Evolutionary conservation across 148 eudicot species (phyloP).

Genomic region (Heliosperma pusillum): DNA sequence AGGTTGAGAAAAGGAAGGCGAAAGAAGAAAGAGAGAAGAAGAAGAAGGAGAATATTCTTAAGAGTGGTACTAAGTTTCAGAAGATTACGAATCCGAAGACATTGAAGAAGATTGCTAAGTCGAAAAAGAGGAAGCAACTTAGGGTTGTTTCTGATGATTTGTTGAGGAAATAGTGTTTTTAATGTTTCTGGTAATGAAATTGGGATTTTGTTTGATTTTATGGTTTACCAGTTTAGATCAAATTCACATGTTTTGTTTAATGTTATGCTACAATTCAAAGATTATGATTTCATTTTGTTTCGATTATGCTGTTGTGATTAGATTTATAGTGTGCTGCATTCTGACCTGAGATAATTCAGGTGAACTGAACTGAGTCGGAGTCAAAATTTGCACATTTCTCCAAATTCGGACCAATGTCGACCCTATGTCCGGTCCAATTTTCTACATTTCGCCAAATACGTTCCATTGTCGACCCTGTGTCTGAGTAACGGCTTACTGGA

Average conservation of each 20-base stretch:
- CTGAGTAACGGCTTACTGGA: background rate
- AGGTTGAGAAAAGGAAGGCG: constrained; percentile 28
- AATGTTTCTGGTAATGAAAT: too few relatives aligned
- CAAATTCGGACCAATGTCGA: too few relatives aligned
- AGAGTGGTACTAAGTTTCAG: constrained; percentile 80
- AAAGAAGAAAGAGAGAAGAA: constrained; percentile 39
- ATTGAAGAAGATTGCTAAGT: constrained; percentile 73
- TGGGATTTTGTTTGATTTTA: background rate
- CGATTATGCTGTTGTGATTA: too few relatives aligned
- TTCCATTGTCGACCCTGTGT: too few relatives aligned
- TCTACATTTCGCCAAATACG: too few relatives aligned
- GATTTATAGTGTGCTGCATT: too few relatives aligned
- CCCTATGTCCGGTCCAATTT: too few relatives aligned
- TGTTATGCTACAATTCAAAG: background rate
- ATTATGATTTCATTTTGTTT: too few relatives aligned
- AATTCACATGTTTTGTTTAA: background rate
- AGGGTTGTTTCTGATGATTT: constrained; percentile 76
- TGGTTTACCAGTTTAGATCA: background rate
- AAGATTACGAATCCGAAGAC: constrained; percentile 80
- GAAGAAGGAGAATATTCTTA: constrained; percentile 42
- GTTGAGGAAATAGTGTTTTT: constrained; percentile 26
- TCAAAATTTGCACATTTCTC: too few relatives aligned
- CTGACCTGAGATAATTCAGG: too few relatives aligned
- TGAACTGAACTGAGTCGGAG: too few relatives aligned
- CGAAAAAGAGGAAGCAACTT: constrained; percentile 67